Percentiles rank a stretch among this genome's conserved stretches.
These are phyloP conservation scores for Ambrosiella xylebori DNA, from an alignment of 2,329 filamentous ascomycete genomes.

Conservation along the genomic window DNA sequence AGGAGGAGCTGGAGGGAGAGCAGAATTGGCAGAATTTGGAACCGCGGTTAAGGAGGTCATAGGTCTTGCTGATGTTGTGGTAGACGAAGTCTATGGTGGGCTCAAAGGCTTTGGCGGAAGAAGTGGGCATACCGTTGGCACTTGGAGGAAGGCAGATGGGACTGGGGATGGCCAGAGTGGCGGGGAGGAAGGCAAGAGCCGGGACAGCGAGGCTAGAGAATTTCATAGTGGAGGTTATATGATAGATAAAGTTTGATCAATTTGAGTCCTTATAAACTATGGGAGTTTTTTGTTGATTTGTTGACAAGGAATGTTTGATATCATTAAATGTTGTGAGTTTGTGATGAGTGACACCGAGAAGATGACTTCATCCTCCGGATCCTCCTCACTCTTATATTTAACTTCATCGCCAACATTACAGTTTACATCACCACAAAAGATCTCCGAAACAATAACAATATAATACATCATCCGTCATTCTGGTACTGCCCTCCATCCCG, in stretches of 20 bases:
- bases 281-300: too few relatives aligned
- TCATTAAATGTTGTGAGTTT: not conserved
- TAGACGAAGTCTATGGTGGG: not conserved
- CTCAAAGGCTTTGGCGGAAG: not conserved
- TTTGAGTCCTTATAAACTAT: not conserved
- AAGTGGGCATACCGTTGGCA: conserved; percentile 9
- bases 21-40: conserved; percentile 5
- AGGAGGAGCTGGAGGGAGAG: conserved; percentile 1
- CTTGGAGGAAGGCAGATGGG: conserved; percentile 16
- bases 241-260: not conserved
- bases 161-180: conserved; percentile 13
- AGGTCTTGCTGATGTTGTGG: conserved; percentile 11
- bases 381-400: not conserved
- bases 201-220: conserved; percentile 15
- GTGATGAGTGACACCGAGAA: not conserved
- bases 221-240: conserved; percentile 15
- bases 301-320: not conserved
- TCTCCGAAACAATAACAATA: not conserved
- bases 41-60: conserved; percentile 4
- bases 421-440: not conserved
- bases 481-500: too few relatives aligned
- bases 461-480: not conserved
- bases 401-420: not conserved
- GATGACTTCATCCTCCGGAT: not conserved
- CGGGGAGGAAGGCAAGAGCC: conserved; percentile 14